Percentiles rank a stretch among this genome's conserved stretches.
Conservation (phyloP, 2,329 filamentous ascomycete species). For the Colletotrichum sp. region DNA sequence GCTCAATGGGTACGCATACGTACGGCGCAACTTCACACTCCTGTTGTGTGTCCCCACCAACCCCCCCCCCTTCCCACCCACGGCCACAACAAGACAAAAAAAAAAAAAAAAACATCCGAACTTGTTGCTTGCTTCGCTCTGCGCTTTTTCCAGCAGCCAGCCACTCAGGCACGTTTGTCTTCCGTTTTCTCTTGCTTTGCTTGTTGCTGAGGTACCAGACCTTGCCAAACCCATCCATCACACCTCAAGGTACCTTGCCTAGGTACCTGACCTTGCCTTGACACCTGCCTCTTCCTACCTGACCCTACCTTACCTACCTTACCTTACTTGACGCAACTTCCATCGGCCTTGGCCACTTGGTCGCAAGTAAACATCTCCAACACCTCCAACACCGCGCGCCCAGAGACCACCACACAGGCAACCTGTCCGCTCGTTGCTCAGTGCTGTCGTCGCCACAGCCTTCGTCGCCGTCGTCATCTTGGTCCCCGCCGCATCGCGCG, state of each 20-base stretch:
- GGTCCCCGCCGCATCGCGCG: neutral
- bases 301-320: neutral
- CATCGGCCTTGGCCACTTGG: conserved; percentile 8
- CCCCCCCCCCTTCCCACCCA: neutral
- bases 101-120: neutral
- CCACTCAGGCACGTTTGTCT: neutral
- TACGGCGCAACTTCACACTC: neutral
- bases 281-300: neutral
- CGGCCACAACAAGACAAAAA: neutral
- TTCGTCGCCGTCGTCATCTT: neutral
- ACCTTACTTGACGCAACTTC: neutral
- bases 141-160: neutral
- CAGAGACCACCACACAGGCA: neutral
- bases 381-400: neutral
- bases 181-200: neutral
- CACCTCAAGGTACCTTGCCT: neutral
- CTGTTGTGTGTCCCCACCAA: neutral
- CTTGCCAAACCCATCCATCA: neutral
- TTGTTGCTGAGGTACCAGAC: neutral
- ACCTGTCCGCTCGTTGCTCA: neutral
- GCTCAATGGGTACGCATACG: neutral
- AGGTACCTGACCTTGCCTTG: neutral
- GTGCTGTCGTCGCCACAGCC: neutral
- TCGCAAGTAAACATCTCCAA: neutral
- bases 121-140: neutral